Conservation (phyloP, 306 rosid species). For the Sphenostylis stenocarpa region DNA sequence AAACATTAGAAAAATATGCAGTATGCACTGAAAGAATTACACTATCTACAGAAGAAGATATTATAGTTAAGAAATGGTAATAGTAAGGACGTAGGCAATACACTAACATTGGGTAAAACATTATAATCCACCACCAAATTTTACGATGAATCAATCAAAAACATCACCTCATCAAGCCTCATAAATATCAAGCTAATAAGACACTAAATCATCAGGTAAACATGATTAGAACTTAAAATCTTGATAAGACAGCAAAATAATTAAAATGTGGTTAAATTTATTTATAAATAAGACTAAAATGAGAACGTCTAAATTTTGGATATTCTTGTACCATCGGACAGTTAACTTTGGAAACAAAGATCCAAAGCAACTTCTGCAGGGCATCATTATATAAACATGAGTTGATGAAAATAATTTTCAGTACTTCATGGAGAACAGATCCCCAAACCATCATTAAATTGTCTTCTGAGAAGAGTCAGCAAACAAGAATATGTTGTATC, state of each 20-base stretch:
- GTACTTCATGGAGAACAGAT: not conserved
- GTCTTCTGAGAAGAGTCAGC: not conserved
- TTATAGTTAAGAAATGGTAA: conserved; percentile 8
- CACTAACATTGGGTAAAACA: not conserved
- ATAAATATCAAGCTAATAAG: not conserved
- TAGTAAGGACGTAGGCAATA: not conserved
- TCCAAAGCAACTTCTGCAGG: not conserved
- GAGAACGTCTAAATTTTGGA: not conserved
- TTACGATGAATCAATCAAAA: conserved; percentile 24
- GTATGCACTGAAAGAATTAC: not conserved
- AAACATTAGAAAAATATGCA: conserved; percentile 2
- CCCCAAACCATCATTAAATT: not conserved
- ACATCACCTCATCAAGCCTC: not conserved
- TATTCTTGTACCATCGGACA: not conserved
- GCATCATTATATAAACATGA: not conserved
- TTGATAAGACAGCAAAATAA: not conserved
- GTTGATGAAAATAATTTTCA: conserved; percentile 15
- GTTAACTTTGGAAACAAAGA: not conserved
- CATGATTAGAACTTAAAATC: not conserved
- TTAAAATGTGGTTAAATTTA: not conserved
- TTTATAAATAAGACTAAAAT: not conserved
- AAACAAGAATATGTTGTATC: conserved; percentile 15
- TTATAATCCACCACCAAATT: not conserved
- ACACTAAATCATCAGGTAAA: conserved; percentile 2
- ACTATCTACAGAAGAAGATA: not conserved